Evolutionary conservation across 305 asterid species (phyloP).

Genomic region (Solanum aculeatissimum): DNA sequence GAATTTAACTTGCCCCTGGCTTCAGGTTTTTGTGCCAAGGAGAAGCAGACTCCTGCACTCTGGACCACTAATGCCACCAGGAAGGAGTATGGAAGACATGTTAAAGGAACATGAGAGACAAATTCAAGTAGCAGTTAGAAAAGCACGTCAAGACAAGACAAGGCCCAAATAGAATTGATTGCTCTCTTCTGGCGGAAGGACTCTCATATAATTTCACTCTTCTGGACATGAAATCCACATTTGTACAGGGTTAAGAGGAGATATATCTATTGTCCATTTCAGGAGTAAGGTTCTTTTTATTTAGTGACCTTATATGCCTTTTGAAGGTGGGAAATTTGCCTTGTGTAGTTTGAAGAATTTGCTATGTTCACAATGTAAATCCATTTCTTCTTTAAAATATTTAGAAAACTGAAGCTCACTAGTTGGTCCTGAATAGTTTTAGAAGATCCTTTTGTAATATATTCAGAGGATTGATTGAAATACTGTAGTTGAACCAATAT

Average conservation of each 20-base stretch:
- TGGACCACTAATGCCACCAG: slow-evolving; percentile 82
- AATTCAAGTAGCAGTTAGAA: slow-evolving; percentile 82
- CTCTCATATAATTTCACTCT: background rate
- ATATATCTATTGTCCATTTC: background rate
- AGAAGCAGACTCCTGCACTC: slow-evolving; percentile 64
- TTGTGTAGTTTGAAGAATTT: background rate
- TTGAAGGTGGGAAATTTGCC: background rate
- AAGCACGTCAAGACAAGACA: slow-evolving; percentile 23
- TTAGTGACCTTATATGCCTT: background rate
- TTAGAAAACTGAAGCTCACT: background rate
- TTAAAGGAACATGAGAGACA: slow-evolving; percentile 86
- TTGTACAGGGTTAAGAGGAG: background rate
- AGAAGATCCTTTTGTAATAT: background rate
- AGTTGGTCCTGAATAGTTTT: background rate
- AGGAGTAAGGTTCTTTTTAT: background rate
- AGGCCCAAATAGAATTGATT: slow-evolving; percentile 22
- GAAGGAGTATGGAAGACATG: slow-evolving; percentile 90
- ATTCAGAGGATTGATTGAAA: background rate
- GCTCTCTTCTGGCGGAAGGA: background rate
- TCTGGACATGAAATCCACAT: background rate
- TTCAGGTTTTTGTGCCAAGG: slow-evolving; percentile 49
- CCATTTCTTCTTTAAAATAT: background rate
- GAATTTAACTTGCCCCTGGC: background rate
- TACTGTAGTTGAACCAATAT: background rate
- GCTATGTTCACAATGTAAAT: slow-evolving; percentile 7